Percentiles rank a stretch among this genome's conserved stretches.
Conservation (phyloP, 495 filamentous ascomycete species). For the Xylaria castorea region DNA sequence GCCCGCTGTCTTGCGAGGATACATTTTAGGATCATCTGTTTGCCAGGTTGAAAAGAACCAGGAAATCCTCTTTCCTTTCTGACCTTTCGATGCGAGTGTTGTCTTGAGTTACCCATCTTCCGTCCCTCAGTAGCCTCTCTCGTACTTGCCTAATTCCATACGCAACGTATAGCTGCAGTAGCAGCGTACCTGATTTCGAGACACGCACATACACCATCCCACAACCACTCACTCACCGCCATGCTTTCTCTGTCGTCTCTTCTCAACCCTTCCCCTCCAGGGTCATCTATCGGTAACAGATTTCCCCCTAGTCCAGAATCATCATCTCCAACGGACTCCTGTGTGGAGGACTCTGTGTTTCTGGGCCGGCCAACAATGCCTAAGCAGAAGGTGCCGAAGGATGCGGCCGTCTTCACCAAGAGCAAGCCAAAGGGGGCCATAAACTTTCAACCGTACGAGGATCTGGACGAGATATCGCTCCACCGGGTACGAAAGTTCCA, state of each 20-base stretch:
- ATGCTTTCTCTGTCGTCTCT: constrained; percentile 66
- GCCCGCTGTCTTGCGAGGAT: constrained; percentile 41
- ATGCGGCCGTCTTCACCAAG: constrained; percentile 63
- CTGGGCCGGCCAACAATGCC: constrained; percentile 39
- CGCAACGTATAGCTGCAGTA: constrained; percentile 39
- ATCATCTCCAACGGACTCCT: constrained; percentile 40
- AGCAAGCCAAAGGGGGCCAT: constrained; percentile 66
- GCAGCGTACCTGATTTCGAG: constrained; percentile 40
- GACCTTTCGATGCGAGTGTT: constrained; percentile 42
- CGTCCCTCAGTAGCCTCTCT: constrained; percentile 31
- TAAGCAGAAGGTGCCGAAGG: constrained; percentile 61
- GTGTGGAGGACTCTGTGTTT: constrained; percentile 36
- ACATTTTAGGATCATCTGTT: constrained; percentile 42
- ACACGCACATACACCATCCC: constrained; percentile 37
- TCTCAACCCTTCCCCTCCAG: constrained; percentile 64
- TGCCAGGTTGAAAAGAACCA: constrained; percentile 43
- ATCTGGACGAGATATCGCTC: constrained; percentile 60
- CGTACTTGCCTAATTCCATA: constrained; percentile 28
- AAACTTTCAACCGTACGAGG: constrained; percentile 72
- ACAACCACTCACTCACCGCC: constrained; percentile 41
- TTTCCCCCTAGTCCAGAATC: constrained; percentile 41
- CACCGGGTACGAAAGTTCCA: constrained; percentile 65
- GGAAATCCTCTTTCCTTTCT: constrained; percentile 37
- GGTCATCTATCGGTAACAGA: constrained; percentile 36
- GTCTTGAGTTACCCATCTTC: constrained; percentile 41